Evolutionary conservation across 371 early-diverging fungal genomes (phyloP), one percentile per base, ranked within the genome.

Genomic region (Fennellomyces sp.): DNA sequence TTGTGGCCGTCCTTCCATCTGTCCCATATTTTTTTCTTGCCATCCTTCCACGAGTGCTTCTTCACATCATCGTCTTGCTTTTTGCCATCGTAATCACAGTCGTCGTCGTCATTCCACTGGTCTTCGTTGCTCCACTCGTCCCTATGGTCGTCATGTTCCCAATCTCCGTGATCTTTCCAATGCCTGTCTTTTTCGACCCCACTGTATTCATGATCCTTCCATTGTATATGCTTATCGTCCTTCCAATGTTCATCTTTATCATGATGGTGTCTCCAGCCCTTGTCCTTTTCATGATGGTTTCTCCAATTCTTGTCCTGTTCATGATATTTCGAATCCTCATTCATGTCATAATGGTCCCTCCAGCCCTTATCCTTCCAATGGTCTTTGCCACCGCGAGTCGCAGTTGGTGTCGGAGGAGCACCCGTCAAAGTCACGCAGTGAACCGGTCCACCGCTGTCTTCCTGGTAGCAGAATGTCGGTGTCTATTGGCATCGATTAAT

Each of bases 301-400:
- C n/a, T n/a, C n/a, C n/a, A n/a, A n/a, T n/a, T n/a, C n/a, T n/a
- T n/a, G n/a, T n/a, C n/a, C n/a, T n/a, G n/a, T n/a, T n/a, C n/a
- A n/a, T n/a, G n/a, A n/a, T n/a, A n/a, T n/a, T n/a, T n/a, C n/a
- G n/a, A n/a, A n/a, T n/a, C n/a, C n/a, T n/a, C n/a, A n/a, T n/a
- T n/a, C n/a, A n/a, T n/a, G n/a, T n/a, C n/a, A n/a, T n/a, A n/a
- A n/a, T n/a, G n/a, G n/a, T n/a, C n/a, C n/a, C n/a, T n/a, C n/a
- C n/a, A n/a, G n/a, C n/a, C n/a, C n/a, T 41, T 41, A 41, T 41
- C 41, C 41, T 41, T 41, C 41, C 41, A 41, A n/a, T 41, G 41
- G 21, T 41, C 41, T 41, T 41, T n/a, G 39, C 5, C 39, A 5
- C 5, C 39, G 15, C 19, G 7, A 41, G 41, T 41, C 41, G 21